Conservation (phyloP, 2,329 filamentous ascomycete genomes). For the Aureobasidium sp. region DNA sequence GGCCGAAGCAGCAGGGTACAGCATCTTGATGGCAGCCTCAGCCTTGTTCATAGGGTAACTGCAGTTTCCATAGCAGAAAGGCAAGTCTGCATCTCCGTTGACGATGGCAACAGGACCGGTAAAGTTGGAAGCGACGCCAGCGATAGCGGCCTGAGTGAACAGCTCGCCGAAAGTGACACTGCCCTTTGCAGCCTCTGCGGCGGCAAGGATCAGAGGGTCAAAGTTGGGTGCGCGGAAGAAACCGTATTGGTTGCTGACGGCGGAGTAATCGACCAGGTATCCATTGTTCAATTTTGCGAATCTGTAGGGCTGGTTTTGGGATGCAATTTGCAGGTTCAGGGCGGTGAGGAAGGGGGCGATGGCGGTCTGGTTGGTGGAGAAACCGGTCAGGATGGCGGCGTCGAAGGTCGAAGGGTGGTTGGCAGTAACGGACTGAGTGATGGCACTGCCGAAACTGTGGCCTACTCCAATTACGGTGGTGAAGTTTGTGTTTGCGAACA, state of each 20-base stretch:
- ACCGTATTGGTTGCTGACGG: conserved; percentile 25
- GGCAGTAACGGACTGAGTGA: conserved; percentile 48
- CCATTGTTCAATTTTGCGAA: conserved; percentile 25
- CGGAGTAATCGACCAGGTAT: conserved; percentile 24
- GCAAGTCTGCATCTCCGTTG: conserved; percentile 26
- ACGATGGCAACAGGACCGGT: conserved; percentile 26
- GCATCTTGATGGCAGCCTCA: conserved; percentile 17
- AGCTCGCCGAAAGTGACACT: conserved; percentile 29
- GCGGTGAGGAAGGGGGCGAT: conserved; percentile 22
- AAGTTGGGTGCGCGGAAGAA: conserved; percentile 28
- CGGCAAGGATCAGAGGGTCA: conserved; percentile 23
- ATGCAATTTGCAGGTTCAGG: conserved; percentile 26
- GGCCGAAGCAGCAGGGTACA: conserved; percentile 21
- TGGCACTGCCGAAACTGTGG: conserved; percentile 27
- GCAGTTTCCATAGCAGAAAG: conserved; percentile 29
- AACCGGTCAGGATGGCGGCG: conserved; percentile 34
- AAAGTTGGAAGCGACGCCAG: conserved; percentile 20
- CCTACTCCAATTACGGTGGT: conserved; percentile 34
- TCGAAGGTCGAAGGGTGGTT: conserved; percentile 46
- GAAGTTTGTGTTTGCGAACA: conserved; percentile 26
- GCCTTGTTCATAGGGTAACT: conserved; percentile 23
- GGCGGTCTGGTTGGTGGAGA: conserved; percentile 24
- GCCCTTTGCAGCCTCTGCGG: conserved; percentile 25
- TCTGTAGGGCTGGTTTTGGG: conserved; percentile 24
- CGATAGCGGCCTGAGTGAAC: conserved; percentile 21